Conservation (phyloP, 495 filamentous ascomycete species). For the Annulohypoxylon moriforme region DNA sequence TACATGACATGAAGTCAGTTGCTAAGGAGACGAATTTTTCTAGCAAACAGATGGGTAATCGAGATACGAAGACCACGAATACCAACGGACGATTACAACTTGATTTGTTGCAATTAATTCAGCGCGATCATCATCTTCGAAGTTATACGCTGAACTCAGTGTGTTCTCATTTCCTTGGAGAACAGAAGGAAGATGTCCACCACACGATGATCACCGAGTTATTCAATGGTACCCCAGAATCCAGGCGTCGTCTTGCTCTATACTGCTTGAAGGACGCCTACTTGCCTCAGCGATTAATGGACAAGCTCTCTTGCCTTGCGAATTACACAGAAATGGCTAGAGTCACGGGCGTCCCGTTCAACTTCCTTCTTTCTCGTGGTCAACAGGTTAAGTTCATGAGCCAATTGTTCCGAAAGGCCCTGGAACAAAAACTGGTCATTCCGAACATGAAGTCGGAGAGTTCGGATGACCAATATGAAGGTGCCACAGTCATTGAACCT, state of each 20-base stretch:
- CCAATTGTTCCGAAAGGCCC: conserved; percentile 93
- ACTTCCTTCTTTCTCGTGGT: conserved; percentile 88
- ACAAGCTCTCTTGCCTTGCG: conserved; percentile 96
- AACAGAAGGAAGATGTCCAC: conserved; percentile 99
- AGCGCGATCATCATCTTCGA: conserved; percentile 92
- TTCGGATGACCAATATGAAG: conserved; percentile 90
- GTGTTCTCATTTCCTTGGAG: conserved; percentile 93
- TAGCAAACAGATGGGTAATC: conserved; percentile 98
- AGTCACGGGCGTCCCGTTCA: conserved; percentile 98
- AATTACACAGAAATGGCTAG: conserved; percentile 99
- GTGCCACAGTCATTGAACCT: conserved; percentile 97
- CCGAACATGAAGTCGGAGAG: conserved; percentile 77
- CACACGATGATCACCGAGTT: conserved; percentile 99
- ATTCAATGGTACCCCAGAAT: conserved; percentile 94
- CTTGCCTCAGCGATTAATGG: conserved; percentile 91
- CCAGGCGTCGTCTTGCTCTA: conserved; percentile 86
- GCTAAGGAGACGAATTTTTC: conserved; percentile 85
- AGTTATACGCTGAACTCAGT: conserved; percentile 99
- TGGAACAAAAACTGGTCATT: conserved; percentile 92
- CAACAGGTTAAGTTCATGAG: conserved; percentile 99
- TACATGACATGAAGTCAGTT: conserved; percentile 71
- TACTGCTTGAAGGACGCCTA: conserved; percentile 99
- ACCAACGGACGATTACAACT: conserved; percentile 94
- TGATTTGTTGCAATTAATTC: conserved; percentile 91
- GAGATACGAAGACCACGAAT: conserved; percentile 92